Conservation (phyloP, 306 rosid genomes). For the Hippophae tibetana region DNA sequence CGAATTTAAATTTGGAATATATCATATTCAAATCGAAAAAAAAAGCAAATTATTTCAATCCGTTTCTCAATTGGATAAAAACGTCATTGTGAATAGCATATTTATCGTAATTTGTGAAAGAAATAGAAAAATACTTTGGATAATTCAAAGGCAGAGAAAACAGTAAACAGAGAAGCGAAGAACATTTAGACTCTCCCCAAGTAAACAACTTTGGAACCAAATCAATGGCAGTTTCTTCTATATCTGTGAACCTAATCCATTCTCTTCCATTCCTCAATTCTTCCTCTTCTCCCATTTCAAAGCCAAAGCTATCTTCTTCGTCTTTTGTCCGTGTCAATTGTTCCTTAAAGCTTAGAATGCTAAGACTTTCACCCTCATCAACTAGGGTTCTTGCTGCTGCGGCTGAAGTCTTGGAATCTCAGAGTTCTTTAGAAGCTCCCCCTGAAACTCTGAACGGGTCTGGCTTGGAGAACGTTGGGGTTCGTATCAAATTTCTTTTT, state of each 20-base stretch:
- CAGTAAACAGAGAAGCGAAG: not conserved
- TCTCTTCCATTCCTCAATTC: slow-evolving; percentile 40
- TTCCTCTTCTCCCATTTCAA: slow-evolving; percentile 31
- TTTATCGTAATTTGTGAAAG: too few species aligned
- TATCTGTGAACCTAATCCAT: slow-evolving; percentile 43
- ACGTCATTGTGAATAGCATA: too few species aligned
- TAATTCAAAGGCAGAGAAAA: not conserved
- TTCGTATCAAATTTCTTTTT: slow-evolving; percentile 9
- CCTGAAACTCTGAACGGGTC: slow-evolving; percentile 32
- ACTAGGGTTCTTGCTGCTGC: slow-evolving; percentile 58
- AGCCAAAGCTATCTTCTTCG: slow-evolving; percentile 25
- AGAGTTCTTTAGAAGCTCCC: slow-evolving; percentile 30
- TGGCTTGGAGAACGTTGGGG: slow-evolving; percentile 31
- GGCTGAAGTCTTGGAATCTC: slow-evolving; percentile 45
- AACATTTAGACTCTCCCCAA: not conserved
- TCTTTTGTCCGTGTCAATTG: slow-evolving; percentile 18
- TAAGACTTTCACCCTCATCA: slow-evolving; percentile 30
- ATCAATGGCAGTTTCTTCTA: slow-evolving; percentile 73
- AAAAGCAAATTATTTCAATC: too few species aligned
- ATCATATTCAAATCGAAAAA: too few species aligned
- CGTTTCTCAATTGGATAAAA: too few species aligned
- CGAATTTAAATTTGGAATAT: too few species aligned
- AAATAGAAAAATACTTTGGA: too few species aligned
- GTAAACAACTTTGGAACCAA: slow-evolving; percentile 1
- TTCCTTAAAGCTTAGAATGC: slow-evolving; percentile 27